phyloP scores from a whole-genome alignment of 2,329 filamentous ascomycete genomes.

The Curvularia hawaiiensis region DNA sequence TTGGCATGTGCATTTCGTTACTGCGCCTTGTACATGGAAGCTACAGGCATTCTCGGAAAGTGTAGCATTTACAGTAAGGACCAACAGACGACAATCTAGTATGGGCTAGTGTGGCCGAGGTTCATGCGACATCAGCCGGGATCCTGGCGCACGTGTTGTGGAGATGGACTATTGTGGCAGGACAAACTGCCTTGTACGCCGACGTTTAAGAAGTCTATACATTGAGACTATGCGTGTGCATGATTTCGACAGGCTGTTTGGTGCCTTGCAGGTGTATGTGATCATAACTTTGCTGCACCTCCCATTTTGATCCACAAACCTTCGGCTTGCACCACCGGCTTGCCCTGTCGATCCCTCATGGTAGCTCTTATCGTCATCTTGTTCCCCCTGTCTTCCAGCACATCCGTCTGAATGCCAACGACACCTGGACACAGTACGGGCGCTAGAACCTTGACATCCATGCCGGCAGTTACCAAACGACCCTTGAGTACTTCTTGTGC shows the following conservation, averaged over 20 bases:
- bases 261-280: background rate
- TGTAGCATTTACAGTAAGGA: slow-evolving; percentile 18
- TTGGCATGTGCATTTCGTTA: slow-evolving; percentile 19
- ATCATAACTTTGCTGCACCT: slow-evolving; percentile 24
- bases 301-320: slow-evolving; percentile 30
- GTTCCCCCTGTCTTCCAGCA: slow-evolving; percentile 25
- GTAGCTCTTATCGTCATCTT: slow-evolving; percentile 30
- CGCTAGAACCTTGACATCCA: slow-evolving; percentile 30
- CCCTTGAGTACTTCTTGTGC: slow-evolving; percentile 25
- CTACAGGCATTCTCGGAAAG: slow-evolving; percentile 19
- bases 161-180: slow-evolving; percentile 7
- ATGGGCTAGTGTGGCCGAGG: slow-evolving; percentile 19
- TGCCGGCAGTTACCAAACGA: slow-evolving; percentile 26
- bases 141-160: slow-evolving; percentile 21
- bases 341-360: slow-evolving; percentile 33
- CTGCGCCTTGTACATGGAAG: slow-evolving; percentile 14
- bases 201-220: background rate
- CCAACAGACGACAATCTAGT: slow-evolving; percentile 9
- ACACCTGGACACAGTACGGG: slow-evolving; percentile 32
- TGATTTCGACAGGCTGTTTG: background rate
- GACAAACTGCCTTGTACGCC: background rate
- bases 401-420: slow-evolving; percentile 31
- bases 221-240: background rate
- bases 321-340: slow-evolving; percentile 27
- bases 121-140: slow-evolving; percentile 15